Evolutionary conservation across 495 filamentous ascomycete genomes (phyloP).

Genomic region (Penicillium riverlandense): DNA sequence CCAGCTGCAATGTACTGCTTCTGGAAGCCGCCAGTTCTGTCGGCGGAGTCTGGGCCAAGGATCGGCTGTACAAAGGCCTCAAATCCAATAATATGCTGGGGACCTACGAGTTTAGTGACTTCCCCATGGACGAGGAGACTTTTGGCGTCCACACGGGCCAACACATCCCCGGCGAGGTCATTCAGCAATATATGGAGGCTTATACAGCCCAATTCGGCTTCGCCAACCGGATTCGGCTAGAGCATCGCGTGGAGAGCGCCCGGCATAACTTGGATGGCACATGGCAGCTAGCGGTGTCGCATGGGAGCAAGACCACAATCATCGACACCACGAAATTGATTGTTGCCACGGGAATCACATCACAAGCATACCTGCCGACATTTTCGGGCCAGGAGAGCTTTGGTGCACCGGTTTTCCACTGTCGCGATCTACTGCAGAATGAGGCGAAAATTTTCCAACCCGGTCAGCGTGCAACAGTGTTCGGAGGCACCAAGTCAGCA

Average conservation of each 20-base stretch:
- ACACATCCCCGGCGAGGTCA: conserved; percentile 60
- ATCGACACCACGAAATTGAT: conserved; percentile 54
- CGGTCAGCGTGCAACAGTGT: conserved; percentile 45
- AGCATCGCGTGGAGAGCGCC: conserved; percentile 43
- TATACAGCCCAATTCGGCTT: conserved; percentile 57
- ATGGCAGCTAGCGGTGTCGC: conserved; percentile 32
- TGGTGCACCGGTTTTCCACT: conserved; percentile 55
- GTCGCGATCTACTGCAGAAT: conserved; percentile 45
- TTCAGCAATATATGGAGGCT: conserved; percentile 59
- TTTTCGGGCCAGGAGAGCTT: conserved; percentile 46
- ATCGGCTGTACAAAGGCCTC: conserved; percentile 60
- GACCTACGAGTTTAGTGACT: conserved; percentile 64
- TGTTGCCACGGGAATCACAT: conserved; percentile 64
- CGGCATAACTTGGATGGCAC: conserved; percentile 33
- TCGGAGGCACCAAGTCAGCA: conserved; percentile 68
- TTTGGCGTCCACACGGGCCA: conserved; percentile 54
- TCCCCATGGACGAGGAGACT: conserved; percentile 56
- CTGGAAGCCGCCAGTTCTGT: conserved; percentile 50
- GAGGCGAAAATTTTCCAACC: conserved; percentile 25
- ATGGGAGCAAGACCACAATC: conserved; percentile 4
- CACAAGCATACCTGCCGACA: conserved; percentile 46
- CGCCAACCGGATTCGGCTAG: conserved; percentile 43
- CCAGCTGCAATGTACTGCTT: conserved; percentile 39
- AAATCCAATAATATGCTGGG: conserved; percentile 58
- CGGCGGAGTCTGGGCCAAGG: conserved; percentile 64